These are phyloP conservation scores for Fusarium sp. DNA, from an alignment of 2,329 filamentous ascomycete genomes.

Conservation along the genomic window DNA sequence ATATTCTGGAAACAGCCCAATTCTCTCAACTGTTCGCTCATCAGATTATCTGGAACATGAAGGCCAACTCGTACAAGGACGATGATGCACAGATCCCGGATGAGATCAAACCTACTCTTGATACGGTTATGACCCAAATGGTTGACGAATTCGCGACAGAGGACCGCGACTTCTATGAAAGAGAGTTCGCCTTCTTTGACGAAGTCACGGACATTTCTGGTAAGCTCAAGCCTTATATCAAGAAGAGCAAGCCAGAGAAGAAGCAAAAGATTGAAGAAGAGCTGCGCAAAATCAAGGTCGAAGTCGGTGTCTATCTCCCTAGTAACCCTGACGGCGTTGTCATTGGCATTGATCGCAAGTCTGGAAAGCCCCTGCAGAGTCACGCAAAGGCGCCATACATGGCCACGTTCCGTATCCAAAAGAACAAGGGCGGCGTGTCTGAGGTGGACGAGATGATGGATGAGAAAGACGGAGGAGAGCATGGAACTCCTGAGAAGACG, in stretches of 20 bases:
- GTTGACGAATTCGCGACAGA: constrained; percentile 81
- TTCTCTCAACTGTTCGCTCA: constrained; percentile 99
- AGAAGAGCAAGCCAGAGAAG: constrained; percentile 92
- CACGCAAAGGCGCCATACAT: constrained; percentile 99
- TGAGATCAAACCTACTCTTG: constrained; percentile 90
- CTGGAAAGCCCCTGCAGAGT: constrained; percentile 95
- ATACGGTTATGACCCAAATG: constrained; percentile 87
- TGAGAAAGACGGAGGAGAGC: constrained; percentile 56
- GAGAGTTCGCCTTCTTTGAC: constrained; percentile 97
- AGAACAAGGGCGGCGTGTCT: constrained; percentile 69
- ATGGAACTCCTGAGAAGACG: constrained; percentile 60
- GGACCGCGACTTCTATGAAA: constrained; percentile 89
- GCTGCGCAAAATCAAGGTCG: constrained; percentile 94
- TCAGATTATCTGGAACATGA: constrained; percentile 99
- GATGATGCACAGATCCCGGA: constrained; percentile 92
- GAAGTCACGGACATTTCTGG: constrained; percentile 96
- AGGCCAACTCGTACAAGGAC: constrained; percentile 98
- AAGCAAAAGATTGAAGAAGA: constrained; percentile 99
- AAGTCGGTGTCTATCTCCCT: constrained; percentile 95
- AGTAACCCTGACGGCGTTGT: constrained; percentile 98
- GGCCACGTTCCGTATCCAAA: constrained; percentile 97
- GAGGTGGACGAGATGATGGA: constrained; percentile 64
- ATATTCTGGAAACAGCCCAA: constrained; percentile 95
- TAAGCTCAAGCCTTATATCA: constrained; percentile 93
- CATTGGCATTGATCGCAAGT: constrained; percentile 97